Base-by-base conservation (phyloP, 371 early-diverging fungal genomes). In the Paraphysoderma sedebokerense region DNA sequence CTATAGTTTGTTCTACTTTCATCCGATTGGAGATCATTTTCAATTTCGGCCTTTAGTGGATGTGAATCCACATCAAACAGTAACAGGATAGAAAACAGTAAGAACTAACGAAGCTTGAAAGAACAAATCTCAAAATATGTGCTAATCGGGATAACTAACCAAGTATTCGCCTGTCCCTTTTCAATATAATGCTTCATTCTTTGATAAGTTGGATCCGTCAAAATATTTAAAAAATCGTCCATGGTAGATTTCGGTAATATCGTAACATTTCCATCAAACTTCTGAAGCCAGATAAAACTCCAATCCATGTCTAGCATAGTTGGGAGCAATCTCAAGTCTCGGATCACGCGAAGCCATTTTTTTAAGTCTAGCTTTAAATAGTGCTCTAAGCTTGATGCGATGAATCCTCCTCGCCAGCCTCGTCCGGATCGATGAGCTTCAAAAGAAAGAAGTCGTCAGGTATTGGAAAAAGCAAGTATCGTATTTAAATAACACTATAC, bases 381-480 rank as follows among this genome's bases (percentile, higher is more conserved):
- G 41, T 85, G 85, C 50, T 86, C 86, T 11, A 82, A 55, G 0
- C 79, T 68, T 1, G 87, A 76, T 2, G 79, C 74, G 23, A 92
- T 36, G 58, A 87, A 90, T 1, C 92, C 92, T 24, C 95, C 92
- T 20, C 90, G 77, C 85, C 85, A 77, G 22, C 71, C 57, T 31
- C 62, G 61, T 19, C 77, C 75, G 34, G 60, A 45, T 5, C 74
- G 61, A 50, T 76, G 76, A 0, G 73, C 62, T n/a, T n/a, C n/a
- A n/a, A n/a, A n/a, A n/a, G n/a, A n/a, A n/a, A n/a, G n/a, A n/a
- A n/a, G n/a, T n/a, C n/a, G n/a, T n/a, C n/a, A n/a, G n/a, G n/a
- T n/a, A n/a, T n/a, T n/a, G n/a, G n/a, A n/a, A n/a, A n/a, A n/a
- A n/a, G n/a, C n/a, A n/a, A n/a, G n/a, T n/a, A n/a, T n/a, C n/a